Conservation (phyloP, 192 early-diverging fungal species). For the Linnemannia zychae region DNA sequence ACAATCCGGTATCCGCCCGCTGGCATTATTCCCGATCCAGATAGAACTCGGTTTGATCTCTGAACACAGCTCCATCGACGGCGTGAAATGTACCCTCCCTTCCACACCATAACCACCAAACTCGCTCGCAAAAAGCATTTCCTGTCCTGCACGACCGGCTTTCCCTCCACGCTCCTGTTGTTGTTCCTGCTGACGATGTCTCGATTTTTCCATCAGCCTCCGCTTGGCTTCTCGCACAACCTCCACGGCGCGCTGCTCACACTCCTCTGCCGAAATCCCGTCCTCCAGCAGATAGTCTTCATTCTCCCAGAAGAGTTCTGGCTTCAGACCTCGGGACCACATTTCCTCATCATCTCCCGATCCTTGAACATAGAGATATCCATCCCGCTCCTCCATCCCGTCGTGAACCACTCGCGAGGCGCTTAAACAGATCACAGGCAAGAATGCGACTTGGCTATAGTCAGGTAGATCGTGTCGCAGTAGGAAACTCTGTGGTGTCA, state of each 20-base stretch:
- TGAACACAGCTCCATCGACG: constrained; percentile 52
- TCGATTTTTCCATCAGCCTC: constrained; percentile 6
- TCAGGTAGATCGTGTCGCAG: constrained; percentile 59
- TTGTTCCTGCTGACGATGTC: constrained; percentile 13
- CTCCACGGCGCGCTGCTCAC: constrained; percentile 30
- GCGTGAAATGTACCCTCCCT: constrained; percentile 20
- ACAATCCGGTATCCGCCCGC: constrained; percentile 36
- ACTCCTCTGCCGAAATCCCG: constrained; percentile 30
- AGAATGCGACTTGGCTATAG: constrained; percentile 65
- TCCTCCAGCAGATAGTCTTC: constrained; percentile 44
- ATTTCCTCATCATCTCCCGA: constrained; percentile 91
- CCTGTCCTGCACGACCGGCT: constrained; percentile 12
- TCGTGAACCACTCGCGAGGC: constrained; percentile 75
- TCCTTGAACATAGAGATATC: constrained; percentile 89
- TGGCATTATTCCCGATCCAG: constrained; percentile 57
- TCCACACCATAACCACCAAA: neutral
- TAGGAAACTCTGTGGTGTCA: constrained; percentile 74
- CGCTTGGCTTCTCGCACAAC: constrained; percentile 35
- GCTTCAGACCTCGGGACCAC: constrained; percentile 72
- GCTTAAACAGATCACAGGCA: constrained; percentile 83
- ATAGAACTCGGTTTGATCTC: constrained; percentile 46
- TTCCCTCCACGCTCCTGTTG: constrained; percentile 12
- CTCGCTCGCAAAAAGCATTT: constrained; percentile 62
- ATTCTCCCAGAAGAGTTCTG: constrained; percentile 53
- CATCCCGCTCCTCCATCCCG: constrained; percentile 59